Evolutionary conservation across 139 green algal genomes (phyloP).

Genomic region (Bryopsis sp.): DNA sequence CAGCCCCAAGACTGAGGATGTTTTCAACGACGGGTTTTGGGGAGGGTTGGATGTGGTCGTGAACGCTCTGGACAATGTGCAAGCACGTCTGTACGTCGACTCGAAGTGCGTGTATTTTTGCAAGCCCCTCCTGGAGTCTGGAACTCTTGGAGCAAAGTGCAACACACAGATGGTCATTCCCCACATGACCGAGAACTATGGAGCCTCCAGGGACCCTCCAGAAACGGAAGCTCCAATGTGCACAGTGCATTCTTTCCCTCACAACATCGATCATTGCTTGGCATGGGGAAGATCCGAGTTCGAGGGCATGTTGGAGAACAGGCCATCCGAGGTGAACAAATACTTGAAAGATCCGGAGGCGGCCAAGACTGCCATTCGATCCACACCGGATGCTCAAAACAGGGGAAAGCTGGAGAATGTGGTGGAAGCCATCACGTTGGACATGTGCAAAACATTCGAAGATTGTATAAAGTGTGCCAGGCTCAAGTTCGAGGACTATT

Average conservation of each 20-base stretch:
- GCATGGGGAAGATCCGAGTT: conserved; percentile 68
- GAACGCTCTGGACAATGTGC: conserved; percentile 98
- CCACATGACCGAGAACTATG: conserved; percentile 95
- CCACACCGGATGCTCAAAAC: conserved; percentile 52
- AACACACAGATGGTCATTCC: conserved; percentile 95
- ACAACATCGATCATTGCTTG: conserved; percentile 93
- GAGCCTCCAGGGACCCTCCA: conserved; percentile 72
- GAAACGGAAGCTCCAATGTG: conserved; percentile 98
- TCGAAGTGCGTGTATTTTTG: conserved; percentile 94
- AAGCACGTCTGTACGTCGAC: conserved; percentile 83
- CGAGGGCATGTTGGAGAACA: conserved; percentile 91
- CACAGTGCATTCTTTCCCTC: conserved; percentile 97
- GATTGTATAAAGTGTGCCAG: conserved; percentile 6
- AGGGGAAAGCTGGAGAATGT: conserved; percentile 80
- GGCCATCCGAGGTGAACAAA: conserved; percentile 71
- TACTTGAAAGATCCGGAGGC: conserved; percentile 76
- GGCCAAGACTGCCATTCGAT: conserved; percentile 40
- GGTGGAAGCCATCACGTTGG: conserved; percentile 64
- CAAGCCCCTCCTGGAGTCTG: conserved; percentile 92
- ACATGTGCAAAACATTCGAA: conserved; percentile 29
- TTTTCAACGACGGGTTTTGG: conserved; percentile 97
- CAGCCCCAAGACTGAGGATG: conserved; percentile 76
- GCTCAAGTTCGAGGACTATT: conserved; percentile 41
- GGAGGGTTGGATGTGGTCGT: conserved; percentile 77
- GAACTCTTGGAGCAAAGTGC: conserved; percentile 95